A percentile compares a stretch with the other conserved stretches of the same genome.
Evolutionary conservation across 192 early-diverging fungal genomes (phyloP).

Genomic region (Chytriomyces sp.): DNA sequence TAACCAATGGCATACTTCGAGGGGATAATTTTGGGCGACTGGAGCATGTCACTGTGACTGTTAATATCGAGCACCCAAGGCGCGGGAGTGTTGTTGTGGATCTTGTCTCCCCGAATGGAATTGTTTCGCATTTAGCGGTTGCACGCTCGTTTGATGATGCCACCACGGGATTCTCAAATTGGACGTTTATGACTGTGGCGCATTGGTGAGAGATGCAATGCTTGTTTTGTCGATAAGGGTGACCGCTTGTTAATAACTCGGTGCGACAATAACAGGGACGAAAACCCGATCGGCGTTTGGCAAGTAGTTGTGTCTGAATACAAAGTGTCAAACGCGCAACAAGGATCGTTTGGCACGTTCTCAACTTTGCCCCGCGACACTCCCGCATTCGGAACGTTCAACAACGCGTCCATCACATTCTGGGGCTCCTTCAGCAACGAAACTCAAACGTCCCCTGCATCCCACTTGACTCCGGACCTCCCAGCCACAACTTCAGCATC

Average conservation of each 20-base stretch:
- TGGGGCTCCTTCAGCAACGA: neutral
- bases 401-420: slow-evolving; percentile 9
- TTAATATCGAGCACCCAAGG: slow-evolving; percentile 77
- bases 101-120: slow-evolving; percentile 73
- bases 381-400: neutral
- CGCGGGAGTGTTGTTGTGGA: slow-evolving; percentile 87
- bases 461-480: too few relatives aligned
- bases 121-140: slow-evolving; percentile 71
- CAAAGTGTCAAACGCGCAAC: neutral
- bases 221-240: neutral
- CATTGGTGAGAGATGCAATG: slow-evolving; percentile 74
- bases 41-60: slow-evolving; percentile 88
- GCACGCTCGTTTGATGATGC: slow-evolving; percentile 69
- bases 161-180: slow-evolving; percentile 72
- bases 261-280: slow-evolving; percentile 3
- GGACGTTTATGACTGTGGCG: slow-evolving; percentile 95
- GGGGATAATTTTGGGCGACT: slow-evolving; percentile 52
- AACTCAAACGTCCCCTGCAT: too few relatives aligned
- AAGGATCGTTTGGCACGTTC: neutral
- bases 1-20: neutral
- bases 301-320: slow-evolving; percentile 7
- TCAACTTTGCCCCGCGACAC: too few relatives aligned
- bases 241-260: neutral
- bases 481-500: too few relatives aligned
- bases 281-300: neutral